Base-by-base conservation (phyloP, 371 early-diverging fungal species). In the Rhizopus sp. region DNA sequence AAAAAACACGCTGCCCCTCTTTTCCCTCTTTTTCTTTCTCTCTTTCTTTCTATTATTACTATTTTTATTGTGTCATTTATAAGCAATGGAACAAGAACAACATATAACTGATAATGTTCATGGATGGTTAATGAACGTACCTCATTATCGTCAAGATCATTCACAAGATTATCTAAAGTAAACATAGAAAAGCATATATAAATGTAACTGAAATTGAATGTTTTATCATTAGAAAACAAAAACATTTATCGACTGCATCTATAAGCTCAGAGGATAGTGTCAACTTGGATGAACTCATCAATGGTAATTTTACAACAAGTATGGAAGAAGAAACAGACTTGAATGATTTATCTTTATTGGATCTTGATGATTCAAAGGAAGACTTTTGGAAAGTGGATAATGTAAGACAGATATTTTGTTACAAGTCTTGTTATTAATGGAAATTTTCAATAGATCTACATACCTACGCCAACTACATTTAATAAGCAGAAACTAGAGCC, bases 371-470 rank as follows among this genome's bases (percentile, higher is more conserved):
- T 52, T 66, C 70, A 16, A 69, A 64, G 38, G 78, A 78, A 41
- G 75, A 72, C 32, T 78, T 78, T 51, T 78, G 75, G 75, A 74
- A 75, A 51, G 55, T 78, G 50, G 69, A 70, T 46, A 62, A 69
- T 55, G 72, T 71, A 66, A 66, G 53, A 37, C 37, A 47, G 33
- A 17, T 1, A 23, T 10, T 39, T 40, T 41, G 13, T 48, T n/a
- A 8, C 6, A 6, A 34, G 10, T 30, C 15, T 56, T 34, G 17
- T 37, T 13, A 30, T 41, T 39, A 31, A 57, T 9, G 33, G n/a
- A 2, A 12, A 37, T 37, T 32, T 40, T 15, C 35, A 15, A n/a
- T 52, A 51, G 40, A 16, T 23, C 10, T 55, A 35, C 16, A 45
- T 46, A 29, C 41, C 49, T 50, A 17, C 53, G n/a, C 42, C 17